Percentiles rank a stretch among this genome's conserved stretches.
Evolutionary conservation across 2,329 filamentous ascomycete species (phyloP).

Genomic region (Ascochyta viciae-villosae): DNA sequence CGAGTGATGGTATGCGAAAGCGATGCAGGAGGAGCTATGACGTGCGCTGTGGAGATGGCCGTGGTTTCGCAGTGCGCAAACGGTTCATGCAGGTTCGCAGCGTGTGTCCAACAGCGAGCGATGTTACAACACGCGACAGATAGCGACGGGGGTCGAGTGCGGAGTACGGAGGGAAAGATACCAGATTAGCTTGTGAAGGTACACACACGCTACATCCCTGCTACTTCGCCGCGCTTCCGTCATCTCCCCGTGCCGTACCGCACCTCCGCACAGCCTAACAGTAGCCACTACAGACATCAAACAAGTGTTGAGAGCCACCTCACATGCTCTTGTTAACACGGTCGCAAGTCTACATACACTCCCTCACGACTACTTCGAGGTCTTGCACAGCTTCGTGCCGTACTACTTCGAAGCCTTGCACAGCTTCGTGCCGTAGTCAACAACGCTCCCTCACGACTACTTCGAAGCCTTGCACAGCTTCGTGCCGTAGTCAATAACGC

Average conservation of each 20-base stretch:
- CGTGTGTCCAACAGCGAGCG: constrained; percentile 1
- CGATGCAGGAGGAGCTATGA: constrained; percentile 8
- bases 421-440: too few relatives aligned
- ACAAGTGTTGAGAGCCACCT: too few relatives aligned
- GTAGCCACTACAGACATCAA: too few relatives aligned
- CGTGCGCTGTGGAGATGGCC: background rate
- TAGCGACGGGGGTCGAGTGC: constrained; percentile 2
- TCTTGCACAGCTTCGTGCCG: too few relatives aligned
- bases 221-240: background rate
- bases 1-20: constrained; percentile 25
- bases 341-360: too few relatives aligned
- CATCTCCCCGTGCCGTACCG: constrained; percentile 16
- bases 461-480: constrained; percentile 39
- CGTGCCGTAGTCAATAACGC: constrained; percentile 43
- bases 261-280: background rate
- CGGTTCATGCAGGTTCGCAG: background rate
- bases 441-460: too few relatives aligned
- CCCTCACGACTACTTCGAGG: too few relatives aligned
- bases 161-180: background rate
- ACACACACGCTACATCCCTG: constrained; percentile 19
- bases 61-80: background rate
- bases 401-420: too few relatives aligned
- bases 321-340: too few relatives aligned
- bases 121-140: constrained; percentile 11
- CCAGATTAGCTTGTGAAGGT: constrained; percentile 37